A percentile compares a stretch with the other conserved stretches of the same genome.
These are phyloP conservation scores for Tetrapyrgos nigripes DNA, from an alignment of 1,284 basidiomycete genomes.

Conservation along the genomic window DNA sequence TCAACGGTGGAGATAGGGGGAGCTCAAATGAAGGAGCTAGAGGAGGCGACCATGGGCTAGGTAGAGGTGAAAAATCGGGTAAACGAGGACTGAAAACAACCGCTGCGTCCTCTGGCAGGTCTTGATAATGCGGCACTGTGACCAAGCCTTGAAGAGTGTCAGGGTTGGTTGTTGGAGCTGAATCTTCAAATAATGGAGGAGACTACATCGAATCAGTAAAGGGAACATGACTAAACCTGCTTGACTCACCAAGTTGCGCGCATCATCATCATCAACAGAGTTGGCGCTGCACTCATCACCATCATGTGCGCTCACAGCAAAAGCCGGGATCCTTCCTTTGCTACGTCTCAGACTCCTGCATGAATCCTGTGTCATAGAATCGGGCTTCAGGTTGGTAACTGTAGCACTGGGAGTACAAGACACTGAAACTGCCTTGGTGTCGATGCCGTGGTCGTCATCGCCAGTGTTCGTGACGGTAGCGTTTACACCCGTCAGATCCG, in stretches of 20 bases:
- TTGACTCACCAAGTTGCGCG: neutral
- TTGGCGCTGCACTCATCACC: neutral
- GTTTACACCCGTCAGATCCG: neutral
- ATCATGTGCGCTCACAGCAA: neutral
- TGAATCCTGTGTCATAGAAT: too few species aligned
- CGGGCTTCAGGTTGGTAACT: neutral
- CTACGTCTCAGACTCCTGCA: neutral
- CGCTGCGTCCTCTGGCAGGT: neutral
- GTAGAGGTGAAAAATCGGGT: neutral
- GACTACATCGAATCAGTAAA: too few species aligned
- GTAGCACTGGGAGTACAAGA: neutral
- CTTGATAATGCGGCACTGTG: neutral
- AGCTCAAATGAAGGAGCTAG: neutral
- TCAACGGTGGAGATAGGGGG: neutral
- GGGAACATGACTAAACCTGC: too few species aligned
- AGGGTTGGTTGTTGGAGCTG: too few species aligned
- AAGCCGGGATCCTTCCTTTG: neutral
- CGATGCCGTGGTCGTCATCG: neutral
- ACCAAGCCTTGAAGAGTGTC: too few species aligned
- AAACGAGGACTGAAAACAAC: neutral
- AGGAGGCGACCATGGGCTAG: neutral
- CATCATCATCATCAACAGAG: neutral
- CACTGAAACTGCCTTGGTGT: too few species aligned
- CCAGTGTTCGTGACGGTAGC: neutral
- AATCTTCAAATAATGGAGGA: too few species aligned